A percentile compares a stretch with the other conserved stretches of the same genome.
phyloP scores from a whole-genome alignment of 495 filamentous ascomycete species.

The Lasiosphaeriaceae sp. region DNA sequence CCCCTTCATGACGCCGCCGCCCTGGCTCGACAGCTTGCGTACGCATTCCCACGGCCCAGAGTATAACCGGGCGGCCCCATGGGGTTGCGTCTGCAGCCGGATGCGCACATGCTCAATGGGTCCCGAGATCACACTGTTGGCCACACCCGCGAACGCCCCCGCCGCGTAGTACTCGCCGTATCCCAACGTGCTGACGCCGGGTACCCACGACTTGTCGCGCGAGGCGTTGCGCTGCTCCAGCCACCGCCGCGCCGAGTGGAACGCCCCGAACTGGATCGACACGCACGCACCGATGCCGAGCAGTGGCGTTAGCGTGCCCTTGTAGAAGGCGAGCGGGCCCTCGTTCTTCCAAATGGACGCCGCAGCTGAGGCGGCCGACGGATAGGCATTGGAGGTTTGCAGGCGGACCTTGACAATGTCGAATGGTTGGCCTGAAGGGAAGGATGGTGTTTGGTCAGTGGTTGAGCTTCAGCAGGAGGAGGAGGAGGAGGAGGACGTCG shows the following conservation, averaged over 20 bases:
- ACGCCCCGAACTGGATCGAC: conserved; percentile 95
- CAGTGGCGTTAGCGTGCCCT: conserved; percentile 93
- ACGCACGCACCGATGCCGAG: conserved; percentile 97
- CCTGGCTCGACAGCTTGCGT: conserved; percentile 66
- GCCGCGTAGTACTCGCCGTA: conserved; percentile 87
- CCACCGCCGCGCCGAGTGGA: conserved; percentile 83
- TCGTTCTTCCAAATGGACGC: conserved; percentile 81
- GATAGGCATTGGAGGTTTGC: conserved; percentile 81
- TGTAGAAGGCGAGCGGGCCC: conserved; percentile 92
- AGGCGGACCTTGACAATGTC: conserved; percentile 98
- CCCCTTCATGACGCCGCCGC: conserved; percentile 62
- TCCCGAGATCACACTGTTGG: conserved; percentile 82
- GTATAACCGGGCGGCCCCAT: conserved; percentile 74
- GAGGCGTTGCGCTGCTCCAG: conserved; percentile 71
- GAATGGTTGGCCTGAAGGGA: conserved; percentile 82
- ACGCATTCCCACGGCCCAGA: conserved; percentile 85
- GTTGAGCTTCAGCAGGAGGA: background rate
- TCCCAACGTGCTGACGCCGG: conserved; percentile 42
- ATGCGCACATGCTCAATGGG: conserved; percentile 98
- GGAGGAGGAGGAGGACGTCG: background rate
- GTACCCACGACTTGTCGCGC: conserved; percentile 12
- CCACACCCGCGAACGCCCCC: conserved; percentile 87
- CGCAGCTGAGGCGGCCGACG: conserved; percentile 74
- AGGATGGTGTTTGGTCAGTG: background rate
- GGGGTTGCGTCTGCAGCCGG: conserved; percentile 94